Percentiles rank a stretch among this genome's conserved stretches.
Conservation (phyloP, 2,329 filamentous ascomycete genomes). For the Dissoconium aciculare region DNA sequence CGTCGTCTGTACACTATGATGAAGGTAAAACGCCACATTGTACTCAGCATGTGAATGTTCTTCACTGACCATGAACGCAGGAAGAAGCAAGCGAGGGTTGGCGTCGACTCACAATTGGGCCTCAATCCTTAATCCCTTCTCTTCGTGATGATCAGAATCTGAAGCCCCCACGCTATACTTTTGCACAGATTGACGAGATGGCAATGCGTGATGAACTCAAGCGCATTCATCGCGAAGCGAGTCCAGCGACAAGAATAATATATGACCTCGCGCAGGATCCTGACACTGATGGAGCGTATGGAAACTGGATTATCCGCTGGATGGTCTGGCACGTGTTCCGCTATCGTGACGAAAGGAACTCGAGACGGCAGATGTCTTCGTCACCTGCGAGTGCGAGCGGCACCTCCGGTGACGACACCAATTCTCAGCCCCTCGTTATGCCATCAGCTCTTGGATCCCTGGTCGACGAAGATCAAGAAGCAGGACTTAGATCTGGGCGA, state of each 20-base stretch:
- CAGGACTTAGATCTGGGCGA: no score
- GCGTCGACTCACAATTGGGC: constrained; percentile 25
- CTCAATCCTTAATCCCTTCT: constrained; percentile 6
- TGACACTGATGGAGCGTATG: constrained; percentile 22
- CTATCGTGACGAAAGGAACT: constrained; percentile 29
- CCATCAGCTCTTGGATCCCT: no score
- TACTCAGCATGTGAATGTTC: background rate
- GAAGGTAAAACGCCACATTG: constrained; percentile 23
- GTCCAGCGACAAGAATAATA: constrained; percentile 23
- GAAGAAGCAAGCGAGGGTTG: constrained; percentile 27
- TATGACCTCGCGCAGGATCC: constrained; percentile 28
- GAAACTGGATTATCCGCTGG: constrained; percentile 36
- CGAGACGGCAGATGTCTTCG: constrained; percentile 12
- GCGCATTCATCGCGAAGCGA: constrained; percentile 25
- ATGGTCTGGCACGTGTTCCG: constrained; percentile 36
- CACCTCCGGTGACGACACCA: no score
- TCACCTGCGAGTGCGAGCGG: no score
- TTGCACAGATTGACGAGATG: constrained; percentile 31
- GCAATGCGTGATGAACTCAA: constrained; percentile 29
- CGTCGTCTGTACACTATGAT: constrained; percentile 27
- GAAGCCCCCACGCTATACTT: constrained; percentile 16
- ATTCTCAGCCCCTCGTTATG: no score
- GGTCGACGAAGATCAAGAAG: no score
- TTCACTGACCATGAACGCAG: constrained; percentile 18
- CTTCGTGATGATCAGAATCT: background rate